These are phyloP conservation scores for Starmerella tilneyi DNA, from an alignment of 805 yeast genomes.

Conservation along the genomic window DNA sequence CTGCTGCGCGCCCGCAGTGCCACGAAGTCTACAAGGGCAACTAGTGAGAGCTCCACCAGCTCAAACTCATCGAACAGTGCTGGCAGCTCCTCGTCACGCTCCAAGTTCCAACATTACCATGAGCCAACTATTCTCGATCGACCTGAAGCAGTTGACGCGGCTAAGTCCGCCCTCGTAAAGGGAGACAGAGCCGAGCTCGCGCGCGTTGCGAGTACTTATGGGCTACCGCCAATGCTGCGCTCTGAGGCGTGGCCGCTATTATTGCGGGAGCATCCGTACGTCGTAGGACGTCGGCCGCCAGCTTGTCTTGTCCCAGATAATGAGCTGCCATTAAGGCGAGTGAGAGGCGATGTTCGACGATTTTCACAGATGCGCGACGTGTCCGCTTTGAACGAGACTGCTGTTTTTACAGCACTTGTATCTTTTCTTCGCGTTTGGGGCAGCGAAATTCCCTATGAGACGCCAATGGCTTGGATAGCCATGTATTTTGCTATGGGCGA, in stretches of 20 bases:
- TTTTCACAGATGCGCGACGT: constrained; percentile 5
- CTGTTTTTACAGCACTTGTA: constrained; percentile 3
- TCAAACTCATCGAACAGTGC: constrained; percentile 2
- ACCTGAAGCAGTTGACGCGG: constrained; percentile 44
- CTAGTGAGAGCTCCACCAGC: constrained; percentile 8
- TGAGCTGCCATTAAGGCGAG: constrained; percentile 27
- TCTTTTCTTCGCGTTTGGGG: constrained; percentile 70
- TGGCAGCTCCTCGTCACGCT: constrained; percentile 6
- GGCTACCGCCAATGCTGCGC: constrained; percentile 74
- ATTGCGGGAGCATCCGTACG: constrained; percentile 76
- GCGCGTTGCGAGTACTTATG: constrained; percentile 65
- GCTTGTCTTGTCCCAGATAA: constrained; percentile 9
- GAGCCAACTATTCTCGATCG: constrained; percentile 39
- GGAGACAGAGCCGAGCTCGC: constrained; percentile 70
- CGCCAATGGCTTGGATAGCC: constrained; percentile 81
- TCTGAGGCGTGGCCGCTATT: constrained; percentile 76
- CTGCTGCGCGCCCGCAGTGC: neutral
- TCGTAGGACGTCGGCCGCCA: constrained; percentile 34
- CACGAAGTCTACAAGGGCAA: neutral
- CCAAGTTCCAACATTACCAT: constrained; percentile 29
- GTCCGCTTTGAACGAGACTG: constrained; percentile 1
- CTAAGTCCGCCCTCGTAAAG: constrained; percentile 45
- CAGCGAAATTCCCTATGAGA: constrained; percentile 59
- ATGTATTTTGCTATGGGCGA: constrained; percentile 60
- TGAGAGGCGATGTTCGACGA: constrained; percentile 30